Conservation (phyloP, 768 basidiomycete species). For the Sistotremastrum suecicum region DNA sequence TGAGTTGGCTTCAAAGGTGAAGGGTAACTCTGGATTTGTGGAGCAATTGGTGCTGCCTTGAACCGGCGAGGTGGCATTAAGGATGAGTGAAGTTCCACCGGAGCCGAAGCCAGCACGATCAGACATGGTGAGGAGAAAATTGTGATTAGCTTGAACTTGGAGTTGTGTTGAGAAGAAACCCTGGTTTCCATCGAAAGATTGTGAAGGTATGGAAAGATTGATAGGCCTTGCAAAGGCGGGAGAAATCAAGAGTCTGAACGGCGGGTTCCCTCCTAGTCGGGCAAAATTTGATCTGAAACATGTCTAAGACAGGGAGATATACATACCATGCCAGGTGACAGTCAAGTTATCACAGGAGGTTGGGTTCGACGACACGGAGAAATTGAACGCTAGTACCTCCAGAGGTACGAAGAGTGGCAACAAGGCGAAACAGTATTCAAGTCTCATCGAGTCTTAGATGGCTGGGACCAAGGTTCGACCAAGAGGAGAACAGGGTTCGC, state of each 20-base stretch:
- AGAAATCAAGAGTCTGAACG: constrained; percentile 32
- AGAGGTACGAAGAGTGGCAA: constrained; percentile 1
- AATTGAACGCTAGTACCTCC: constrained; percentile 25
- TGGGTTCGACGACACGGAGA: constrained; percentile 31
- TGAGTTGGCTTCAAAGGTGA: constrained; percentile 34
- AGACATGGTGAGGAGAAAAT: constrained; percentile 51
- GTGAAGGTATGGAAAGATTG: constrained; percentile 39
- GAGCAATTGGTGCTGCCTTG: constrained; percentile 30
- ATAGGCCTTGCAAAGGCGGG: constrained; percentile 42
- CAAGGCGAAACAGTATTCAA: background rate
- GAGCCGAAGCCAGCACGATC: constrained; percentile 56
- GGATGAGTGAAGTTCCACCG: constrained; percentile 40
- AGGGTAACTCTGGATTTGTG: constrained; percentile 27
- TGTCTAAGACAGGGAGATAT: background rate
- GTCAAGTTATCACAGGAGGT: constrained; percentile 49
- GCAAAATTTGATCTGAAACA: constrained; percentile 3
- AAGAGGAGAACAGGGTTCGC: background rate
- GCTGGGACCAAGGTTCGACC: background rate
- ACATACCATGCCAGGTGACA: constrained; percentile 49
- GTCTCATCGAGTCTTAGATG: background rate
- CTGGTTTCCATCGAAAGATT: constrained; percentile 37
- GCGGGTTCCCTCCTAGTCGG: constrained; percentile 38
- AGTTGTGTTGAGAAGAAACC: constrained; percentile 38
- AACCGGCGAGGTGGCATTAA: constrained; percentile 33
- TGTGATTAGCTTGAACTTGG: constrained; percentile 22